Percentiles rank a stretch among this genome's conserved stretches.
Evolutionary conservation across 2,329 filamentous ascomycete genomes (phyloP).

Genomic region (Fragosphaeria purpurea): DNA sequence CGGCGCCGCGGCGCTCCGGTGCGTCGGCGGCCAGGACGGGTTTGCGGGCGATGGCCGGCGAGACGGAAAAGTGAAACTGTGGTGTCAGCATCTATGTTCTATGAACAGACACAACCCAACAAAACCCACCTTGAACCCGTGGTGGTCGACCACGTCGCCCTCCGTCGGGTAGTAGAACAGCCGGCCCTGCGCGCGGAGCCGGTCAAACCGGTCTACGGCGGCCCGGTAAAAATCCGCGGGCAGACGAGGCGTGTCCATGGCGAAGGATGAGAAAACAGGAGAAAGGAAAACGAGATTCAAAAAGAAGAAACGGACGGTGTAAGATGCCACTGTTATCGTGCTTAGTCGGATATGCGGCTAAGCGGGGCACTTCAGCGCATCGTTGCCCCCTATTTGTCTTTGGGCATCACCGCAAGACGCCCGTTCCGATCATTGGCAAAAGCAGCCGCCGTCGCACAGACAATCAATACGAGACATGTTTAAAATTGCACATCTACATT

Average conservation of each 20-base stretch:
- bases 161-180: conserved; percentile 11
- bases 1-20: conserved; percentile 15
- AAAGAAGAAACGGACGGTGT: too few species aligned
- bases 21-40: conserved; percentile 15
- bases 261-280: background rate
- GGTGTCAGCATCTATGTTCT: background rate
- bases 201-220: conserved; percentile 12
- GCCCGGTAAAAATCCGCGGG: conserved; percentile 9
- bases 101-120: background rate
- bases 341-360: too few species aligned
- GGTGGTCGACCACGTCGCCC: conserved; percentile 8
- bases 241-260: conserved; percentile 7
- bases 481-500: too few species aligned
- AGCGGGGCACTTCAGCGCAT: too few species aligned
- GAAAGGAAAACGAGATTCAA: background rate
- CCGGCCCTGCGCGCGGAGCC: conserved; percentile 7
- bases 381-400: too few species aligned
- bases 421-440: too few species aligned
- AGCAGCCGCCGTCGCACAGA: too few species aligned
- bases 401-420: too few species aligned
- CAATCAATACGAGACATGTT: too few species aligned
- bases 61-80: conserved; percentile 20
- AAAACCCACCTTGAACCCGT: conserved; percentile 7
- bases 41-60: conserved; percentile 15
- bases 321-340: too few species aligned